Conservation (phyloP, 2,329 filamentous ascomycete species). For the Elsinoe ampelina region DNA sequence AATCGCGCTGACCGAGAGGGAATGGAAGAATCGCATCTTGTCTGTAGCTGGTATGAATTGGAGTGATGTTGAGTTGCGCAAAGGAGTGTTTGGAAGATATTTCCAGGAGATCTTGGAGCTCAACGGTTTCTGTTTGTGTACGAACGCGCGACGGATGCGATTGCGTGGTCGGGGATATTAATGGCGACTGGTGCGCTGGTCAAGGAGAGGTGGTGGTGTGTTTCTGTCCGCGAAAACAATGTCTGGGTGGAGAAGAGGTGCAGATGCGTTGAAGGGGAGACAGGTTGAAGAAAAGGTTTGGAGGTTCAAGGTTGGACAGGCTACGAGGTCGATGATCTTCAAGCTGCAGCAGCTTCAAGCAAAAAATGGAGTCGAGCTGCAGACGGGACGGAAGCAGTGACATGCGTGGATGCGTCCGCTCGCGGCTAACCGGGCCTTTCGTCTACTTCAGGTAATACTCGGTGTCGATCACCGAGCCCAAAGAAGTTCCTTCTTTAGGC, state of each 20-base stretch:
- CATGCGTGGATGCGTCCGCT: constrained; percentile 8
- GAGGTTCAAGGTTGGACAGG: constrained; percentile 1
- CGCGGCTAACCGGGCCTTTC: too few species aligned
- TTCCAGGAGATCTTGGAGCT: not conserved
- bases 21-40: constrained; percentile 33
- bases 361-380: not conserved
- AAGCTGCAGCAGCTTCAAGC: not conserved
- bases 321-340: not conserved
- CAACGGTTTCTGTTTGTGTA: constrained; percentile 4
- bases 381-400: not conserved
- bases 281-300: not conserved
- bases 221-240: not conserved
- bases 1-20: constrained; percentile 36
- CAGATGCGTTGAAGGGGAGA: not conserved
- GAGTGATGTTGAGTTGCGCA: not conserved
- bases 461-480: too few species aligned
- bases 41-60: not conserved
- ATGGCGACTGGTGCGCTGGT: not conserved
- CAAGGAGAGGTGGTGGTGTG: not conserved
- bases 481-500: too few species aligned
- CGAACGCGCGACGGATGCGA: not conserved
- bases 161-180: not conserved
- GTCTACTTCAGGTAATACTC: too few species aligned
- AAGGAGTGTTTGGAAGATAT: not conserved
- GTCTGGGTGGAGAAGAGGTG: not conserved